Evolutionary conservation across 331 rosid genomes (phyloP).

Genomic region (Malus hybrid): DNA sequence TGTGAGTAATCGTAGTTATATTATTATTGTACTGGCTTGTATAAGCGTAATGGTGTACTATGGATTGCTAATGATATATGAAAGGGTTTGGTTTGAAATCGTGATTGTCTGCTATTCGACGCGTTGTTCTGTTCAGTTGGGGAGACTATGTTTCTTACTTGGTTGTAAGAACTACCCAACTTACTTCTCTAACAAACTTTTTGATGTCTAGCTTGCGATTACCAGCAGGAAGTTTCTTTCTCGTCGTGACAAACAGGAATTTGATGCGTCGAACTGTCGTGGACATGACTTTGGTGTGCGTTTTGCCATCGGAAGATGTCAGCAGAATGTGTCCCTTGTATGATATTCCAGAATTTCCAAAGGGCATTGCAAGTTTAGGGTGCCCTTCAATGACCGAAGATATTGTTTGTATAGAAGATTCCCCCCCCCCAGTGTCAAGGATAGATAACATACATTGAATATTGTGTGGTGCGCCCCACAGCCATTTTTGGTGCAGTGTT

Average conservation of each 20-base stretch:
- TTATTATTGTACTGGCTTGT: background rate
- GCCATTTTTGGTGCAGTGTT: no score
- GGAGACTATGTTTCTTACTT: background rate
- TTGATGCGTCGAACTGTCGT: no score
- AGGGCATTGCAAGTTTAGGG: no score
- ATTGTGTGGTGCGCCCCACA: no score
- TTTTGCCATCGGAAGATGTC: background rate
- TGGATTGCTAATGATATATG: constrained; percentile 13
- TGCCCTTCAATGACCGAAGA: no score
- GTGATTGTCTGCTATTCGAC: background rate
- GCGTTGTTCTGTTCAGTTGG: background rate
- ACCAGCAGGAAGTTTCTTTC: background rate
- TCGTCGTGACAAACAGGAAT: no score
- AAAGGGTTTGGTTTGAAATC: constrained; percentile 4
- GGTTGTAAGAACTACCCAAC: background rate
- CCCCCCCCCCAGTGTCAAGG: no score
- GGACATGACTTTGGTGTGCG: background rate
- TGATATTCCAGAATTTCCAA: no score
- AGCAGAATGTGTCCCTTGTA: no score
- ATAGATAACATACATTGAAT: no score
- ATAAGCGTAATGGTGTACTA: constrained; percentile 8
- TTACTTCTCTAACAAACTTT: background rate
- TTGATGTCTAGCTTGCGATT: background rate
- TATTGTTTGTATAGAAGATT: no score
- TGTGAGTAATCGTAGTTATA: constrained; percentile 2